Evolutionary conservation across 495 filamentous ascomycete species (phyloP).

Genomic region (Aspergillus olivimuriae): DNA sequence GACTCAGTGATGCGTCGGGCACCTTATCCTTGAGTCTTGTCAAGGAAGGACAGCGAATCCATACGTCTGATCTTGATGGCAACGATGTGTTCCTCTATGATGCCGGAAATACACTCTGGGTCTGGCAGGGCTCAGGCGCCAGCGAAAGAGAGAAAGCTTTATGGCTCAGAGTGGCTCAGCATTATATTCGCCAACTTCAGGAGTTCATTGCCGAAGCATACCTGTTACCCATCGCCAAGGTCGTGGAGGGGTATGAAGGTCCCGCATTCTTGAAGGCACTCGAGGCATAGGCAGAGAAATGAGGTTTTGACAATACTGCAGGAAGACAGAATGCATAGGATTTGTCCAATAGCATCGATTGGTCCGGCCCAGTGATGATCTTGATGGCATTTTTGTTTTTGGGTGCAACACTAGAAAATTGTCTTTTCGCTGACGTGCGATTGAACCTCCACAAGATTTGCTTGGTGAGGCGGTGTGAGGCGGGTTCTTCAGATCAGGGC

Average conservation of each 20-base stretch:
- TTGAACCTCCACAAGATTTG: no score
- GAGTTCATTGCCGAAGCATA: constrained; percentile 30
- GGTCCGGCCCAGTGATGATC: no score
- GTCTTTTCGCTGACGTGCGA: no score
- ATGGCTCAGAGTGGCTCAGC: constrained; percentile 53
- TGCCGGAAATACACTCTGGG: constrained; percentile 45
- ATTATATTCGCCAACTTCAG: constrained; percentile 45
- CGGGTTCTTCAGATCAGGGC: no score
- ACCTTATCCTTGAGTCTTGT: constrained; percentile 45
- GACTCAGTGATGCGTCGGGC: constrained; percentile 50
- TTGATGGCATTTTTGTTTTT: no score
- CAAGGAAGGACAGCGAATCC: constrained; percentile 40
- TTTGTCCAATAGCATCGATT: no score
- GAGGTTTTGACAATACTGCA: no score
- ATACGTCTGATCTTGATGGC: constrained; percentile 40
- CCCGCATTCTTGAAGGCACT: constrained; percentile 38
- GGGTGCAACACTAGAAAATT: no score
- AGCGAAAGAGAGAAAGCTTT: constrained; percentile 47
- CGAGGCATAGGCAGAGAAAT: neutral
- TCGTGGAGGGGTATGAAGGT: constrained; percentile 47
- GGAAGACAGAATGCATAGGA: no score
- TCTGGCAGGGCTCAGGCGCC: constrained; percentile 52
- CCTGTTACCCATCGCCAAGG: constrained; percentile 46
- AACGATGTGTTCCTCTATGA: constrained; percentile 56
- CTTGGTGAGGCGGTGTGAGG: no score